Conservation (phyloP, 2,329 filamentous ascomycete genomes). For the Acrocalymma vagum region DNA sequence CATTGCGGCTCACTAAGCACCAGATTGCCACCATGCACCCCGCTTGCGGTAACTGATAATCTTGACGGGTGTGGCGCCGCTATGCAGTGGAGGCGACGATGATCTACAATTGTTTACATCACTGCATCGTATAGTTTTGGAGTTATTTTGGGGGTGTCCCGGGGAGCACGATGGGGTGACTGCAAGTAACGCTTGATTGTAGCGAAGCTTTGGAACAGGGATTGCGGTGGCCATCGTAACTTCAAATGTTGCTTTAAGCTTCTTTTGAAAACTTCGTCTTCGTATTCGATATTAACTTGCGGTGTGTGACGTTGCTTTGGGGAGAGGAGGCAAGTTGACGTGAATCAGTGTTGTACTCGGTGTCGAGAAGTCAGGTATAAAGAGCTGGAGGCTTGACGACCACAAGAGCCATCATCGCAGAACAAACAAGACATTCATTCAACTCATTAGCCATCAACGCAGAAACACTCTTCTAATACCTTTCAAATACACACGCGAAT, state of each 20-base stretch:
- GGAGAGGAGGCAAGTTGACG: too few relatives aligned
- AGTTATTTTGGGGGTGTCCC: background rate
- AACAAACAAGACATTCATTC: background rate
- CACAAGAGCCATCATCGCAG: too few relatives aligned
- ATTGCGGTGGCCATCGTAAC: too few relatives aligned
- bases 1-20: too few relatives aligned
- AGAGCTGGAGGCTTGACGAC: too few relatives aligned
- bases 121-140: background rate
- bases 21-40: slow-evolving; percentile 9
- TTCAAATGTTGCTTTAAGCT: background rate
- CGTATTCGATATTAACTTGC: slow-evolving; percentile 4
- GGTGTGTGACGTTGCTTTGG: too few relatives aligned
- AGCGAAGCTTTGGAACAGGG: too few relatives aligned
- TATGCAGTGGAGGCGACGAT: slow-evolving; percentile 1
- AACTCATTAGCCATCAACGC: background rate
- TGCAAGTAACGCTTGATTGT: too few relatives aligned
- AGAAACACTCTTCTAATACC: background rate
- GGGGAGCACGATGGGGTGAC: too few relatives aligned
- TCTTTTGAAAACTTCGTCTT: slow-evolving; percentile 4
- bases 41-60: slow-evolving; percentile 8
- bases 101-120: slow-evolving; percentile 6
- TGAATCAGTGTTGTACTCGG: too few relatives aligned
- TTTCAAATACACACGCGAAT: background rate
- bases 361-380: too few relatives aligned
- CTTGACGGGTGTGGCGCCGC: slow-evolving; percentile 10